Percentiles rank a stretch among this genome's conserved stretches.
Conservation (phyloP, 306 rosid species). For the Myrica gale region DNA sequence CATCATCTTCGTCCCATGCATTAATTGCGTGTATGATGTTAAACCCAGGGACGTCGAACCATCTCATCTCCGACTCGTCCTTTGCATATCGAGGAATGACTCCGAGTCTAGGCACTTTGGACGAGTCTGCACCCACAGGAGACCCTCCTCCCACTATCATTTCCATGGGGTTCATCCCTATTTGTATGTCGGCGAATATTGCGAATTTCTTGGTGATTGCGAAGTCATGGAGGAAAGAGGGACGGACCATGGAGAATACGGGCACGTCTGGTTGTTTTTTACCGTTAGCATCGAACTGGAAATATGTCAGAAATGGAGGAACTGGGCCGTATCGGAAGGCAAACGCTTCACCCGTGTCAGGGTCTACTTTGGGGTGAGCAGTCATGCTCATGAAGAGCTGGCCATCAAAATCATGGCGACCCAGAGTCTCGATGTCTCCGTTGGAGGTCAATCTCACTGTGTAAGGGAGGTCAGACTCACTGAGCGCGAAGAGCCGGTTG, state of each 20-base stretch:
- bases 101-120: conserved; percentile 60
- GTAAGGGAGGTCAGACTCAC: conserved; percentile 88
- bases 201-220: conserved; percentile 74
- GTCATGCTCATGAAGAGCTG: conserved; percentile 71
- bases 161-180: conserved; percentile 68
- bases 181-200: conserved; percentile 65
- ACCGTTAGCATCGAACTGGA: conserved; percentile 52
- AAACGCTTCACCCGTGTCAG: conserved; percentile 64
- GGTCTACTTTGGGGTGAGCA: conserved; percentile 79
- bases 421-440: conserved; percentile 61
- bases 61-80: conserved; percentile 59
- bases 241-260: conserved; percentile 63
- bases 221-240: conserved; percentile 75
- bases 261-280: conserved; percentile 62
- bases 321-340: conserved; percentile 73
- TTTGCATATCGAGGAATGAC: conserved; percentile 61
- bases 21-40: conserved; percentile 73
- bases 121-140: conserved; percentile 59
- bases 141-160: conserved; percentile 63
- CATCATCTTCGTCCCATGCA: conserved; percentile 86
- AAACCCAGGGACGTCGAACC: conserved; percentile 88
- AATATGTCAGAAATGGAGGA: conserved; percentile 79
- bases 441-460: conserved; percentile 25
- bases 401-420: conserved; percentile 65
- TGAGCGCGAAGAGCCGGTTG: conserved; percentile 57